Evolutionary conservation across 345 rosid genomes (phyloP).

Genomic region (Passiflora organensis): DNA sequence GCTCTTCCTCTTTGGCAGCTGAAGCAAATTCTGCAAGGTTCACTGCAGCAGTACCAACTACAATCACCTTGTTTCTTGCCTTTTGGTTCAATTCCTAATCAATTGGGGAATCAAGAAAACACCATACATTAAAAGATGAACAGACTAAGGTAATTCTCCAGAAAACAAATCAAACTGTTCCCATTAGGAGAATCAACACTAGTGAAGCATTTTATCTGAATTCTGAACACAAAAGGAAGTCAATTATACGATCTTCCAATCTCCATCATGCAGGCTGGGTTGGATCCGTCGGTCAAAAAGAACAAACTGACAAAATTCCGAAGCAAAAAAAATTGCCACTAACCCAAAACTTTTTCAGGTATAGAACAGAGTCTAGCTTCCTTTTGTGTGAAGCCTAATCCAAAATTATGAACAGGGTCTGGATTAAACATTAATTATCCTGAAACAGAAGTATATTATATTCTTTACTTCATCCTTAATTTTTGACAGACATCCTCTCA

Average conservation of each 20-base stretch:
- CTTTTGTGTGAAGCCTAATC: conserved; percentile 8
- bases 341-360: conserved; percentile 11
- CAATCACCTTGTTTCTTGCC: conserved; percentile 40
- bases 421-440: background rate
- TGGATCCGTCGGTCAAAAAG: conserved; percentile 1
- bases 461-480: background rate
- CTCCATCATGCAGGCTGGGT: background rate
- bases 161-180: background rate
- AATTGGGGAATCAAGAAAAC: background rate
- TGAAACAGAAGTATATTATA: background rate
- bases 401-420: background rate
- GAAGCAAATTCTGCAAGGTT: conserved; percentile 69
- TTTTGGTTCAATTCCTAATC: conserved; percentile 45
- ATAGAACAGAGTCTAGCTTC: conserved; percentile 2
- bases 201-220: no score
- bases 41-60: conserved; percentile 48
- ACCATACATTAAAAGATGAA: no score
- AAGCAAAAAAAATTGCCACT: conserved; percentile 3
- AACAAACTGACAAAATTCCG: background rate
- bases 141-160: no score
- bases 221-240: no score
- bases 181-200: no score
- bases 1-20: conserved; percentile 39
- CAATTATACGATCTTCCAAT: background rate
- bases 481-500: no score